phyloP scores from a whole-genome alignment of 2,329 filamentous ascomycete genomes.

The Exophiala lecanii-corni region DNA sequence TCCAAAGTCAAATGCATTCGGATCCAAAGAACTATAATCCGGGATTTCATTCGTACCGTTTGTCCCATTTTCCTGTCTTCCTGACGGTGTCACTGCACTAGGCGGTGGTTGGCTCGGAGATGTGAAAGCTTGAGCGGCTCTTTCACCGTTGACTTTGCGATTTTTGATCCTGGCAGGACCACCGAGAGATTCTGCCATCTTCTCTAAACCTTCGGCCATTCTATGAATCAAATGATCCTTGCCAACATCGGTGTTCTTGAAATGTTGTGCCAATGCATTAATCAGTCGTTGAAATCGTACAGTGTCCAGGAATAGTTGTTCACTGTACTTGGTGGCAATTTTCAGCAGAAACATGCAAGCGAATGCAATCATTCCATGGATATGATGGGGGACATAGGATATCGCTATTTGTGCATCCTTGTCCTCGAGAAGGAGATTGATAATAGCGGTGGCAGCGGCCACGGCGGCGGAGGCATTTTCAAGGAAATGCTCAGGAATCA shows the following conservation, averaged over 20 bases:
- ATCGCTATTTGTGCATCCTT: constrained; percentile 40
- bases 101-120: constrained; percentile 13
- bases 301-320: constrained; percentile 33
- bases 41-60: constrained; percentile 16
- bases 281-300: constrained; percentile 27
- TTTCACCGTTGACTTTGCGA: constrained; percentile 17
- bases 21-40: constrained; percentile 21
- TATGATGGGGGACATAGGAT: constrained; percentile 42
- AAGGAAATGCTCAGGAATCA: constrained; percentile 33
- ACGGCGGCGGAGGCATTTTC: constrained; percentile 43
- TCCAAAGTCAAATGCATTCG: constrained; percentile 25
- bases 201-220: constrained; percentile 32
- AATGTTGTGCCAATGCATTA: constrained; percentile 29
- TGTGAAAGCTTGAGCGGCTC: constrained; percentile 8
- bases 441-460: constrained; percentile 39
- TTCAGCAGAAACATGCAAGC: constrained; percentile 44
- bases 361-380: constrained; percentile 47
- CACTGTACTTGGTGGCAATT: constrained; percentile 39
- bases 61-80: neutral
- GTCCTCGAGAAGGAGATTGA: constrained; percentile 40
- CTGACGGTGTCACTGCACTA: constrained; percentile 4
- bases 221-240: constrained; percentile 32
- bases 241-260: constrained; percentile 28
- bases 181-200: constrained; percentile 29
- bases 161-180: constrained; percentile 17